These are phyloP conservation scores for Tuber brumale DNA, from an alignment of 495 filamentous ascomycete genomes.

Conservation along the genomic window DNA sequence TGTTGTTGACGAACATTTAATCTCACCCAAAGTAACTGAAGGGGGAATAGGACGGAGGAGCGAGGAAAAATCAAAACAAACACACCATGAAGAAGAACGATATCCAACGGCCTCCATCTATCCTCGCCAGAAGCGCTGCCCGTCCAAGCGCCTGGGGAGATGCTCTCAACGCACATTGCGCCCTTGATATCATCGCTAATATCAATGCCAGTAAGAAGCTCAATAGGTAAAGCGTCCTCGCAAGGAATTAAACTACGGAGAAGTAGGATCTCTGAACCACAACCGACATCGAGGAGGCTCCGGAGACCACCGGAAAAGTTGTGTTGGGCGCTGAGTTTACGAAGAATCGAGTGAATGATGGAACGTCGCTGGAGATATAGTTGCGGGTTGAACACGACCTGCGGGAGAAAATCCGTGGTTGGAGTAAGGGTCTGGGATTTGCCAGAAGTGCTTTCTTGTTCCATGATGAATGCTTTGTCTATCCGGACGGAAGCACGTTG, in stretches of 20 bases:
- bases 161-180: conserved; percentile 14
- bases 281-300: conserved; percentile 39
- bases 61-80: not conserved
- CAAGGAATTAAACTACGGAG: conserved; percentile 30
- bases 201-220: conserved; percentile 36
- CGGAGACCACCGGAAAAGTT: conserved; percentile 22
- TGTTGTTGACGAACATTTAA: no score
- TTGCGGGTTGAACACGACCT: conserved; percentile 29
- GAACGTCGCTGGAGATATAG: conserved; percentile 36
- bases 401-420: not conserved
- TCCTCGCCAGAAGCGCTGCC: conserved; percentile 14
- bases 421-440: not conserved
- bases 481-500: not conserved
- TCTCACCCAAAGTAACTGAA: not conserved
- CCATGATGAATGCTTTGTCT: not conserved
- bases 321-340: conserved; percentile 7
- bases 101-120: conserved; percentile 29
- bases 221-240: conserved; percentile 35
- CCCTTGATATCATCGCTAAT: conserved; percentile 28
- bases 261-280: conserved; percentile 31
- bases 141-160: conserved; percentile 12
- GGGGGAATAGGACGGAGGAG: not conserved
- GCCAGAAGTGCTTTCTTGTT: not conserved
- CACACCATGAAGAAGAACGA: conserved; percentile 34
- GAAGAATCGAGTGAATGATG: conserved; percentile 25